These are phyloP conservation scores for Lentinula guzmanii DNA, from an alignment of 768 basidiomycete genomes.

Conservation along the genomic window DNA sequence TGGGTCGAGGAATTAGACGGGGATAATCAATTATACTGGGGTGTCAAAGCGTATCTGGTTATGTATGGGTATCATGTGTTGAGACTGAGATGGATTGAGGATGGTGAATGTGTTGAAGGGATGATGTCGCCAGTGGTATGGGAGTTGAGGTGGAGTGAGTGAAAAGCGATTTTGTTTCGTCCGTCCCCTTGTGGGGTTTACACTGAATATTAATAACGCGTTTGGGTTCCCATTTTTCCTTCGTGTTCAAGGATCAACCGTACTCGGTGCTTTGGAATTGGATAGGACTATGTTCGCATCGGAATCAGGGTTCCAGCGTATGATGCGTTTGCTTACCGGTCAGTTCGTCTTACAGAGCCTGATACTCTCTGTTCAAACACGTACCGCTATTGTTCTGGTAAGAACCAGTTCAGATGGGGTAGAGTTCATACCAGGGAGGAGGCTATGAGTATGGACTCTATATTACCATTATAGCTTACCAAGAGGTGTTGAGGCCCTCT, in stretches of 20 bases:
- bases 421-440: not conserved
- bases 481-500: too few relatives aligned
- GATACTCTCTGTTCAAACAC: constrained; percentile 1
- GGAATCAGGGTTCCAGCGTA: not conserved
- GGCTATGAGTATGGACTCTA: not conserved
- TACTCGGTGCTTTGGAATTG: not conserved
- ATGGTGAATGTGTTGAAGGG: not conserved
- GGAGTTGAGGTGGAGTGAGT: constrained; percentile 1
- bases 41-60: not conserved
- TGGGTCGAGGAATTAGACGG: not conserved
- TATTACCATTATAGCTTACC: too few relatives aligned
- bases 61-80: not conserved
- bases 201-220: too few relatives aligned
- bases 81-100: not conserved
- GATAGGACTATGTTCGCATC: not conserved
- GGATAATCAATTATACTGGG: not conserved
- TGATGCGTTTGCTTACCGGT: not conserved
- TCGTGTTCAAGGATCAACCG: not conserved
- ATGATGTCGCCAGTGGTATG: not conserved
- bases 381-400: not conserved
- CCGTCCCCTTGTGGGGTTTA: not conserved
- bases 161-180: not conserved
- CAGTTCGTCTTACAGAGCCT: not conserved
- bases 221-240: not conserved
- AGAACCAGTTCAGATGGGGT: not conserved